phyloP scores from a whole-genome alignment of 1,284 basidiomycete genomes.

The Tylopilus sp. region DNA sequence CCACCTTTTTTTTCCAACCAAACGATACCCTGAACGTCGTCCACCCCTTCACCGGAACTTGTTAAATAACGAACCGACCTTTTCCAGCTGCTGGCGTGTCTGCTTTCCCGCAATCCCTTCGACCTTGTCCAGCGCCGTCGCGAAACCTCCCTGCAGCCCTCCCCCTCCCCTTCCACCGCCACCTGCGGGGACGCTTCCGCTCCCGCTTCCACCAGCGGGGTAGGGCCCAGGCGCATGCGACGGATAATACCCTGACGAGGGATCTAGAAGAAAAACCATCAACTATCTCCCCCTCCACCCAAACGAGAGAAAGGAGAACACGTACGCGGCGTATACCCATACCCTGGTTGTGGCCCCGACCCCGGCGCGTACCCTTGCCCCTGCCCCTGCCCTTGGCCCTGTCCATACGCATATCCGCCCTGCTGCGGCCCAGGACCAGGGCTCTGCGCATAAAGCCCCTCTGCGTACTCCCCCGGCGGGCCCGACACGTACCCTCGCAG shows the following conservation, averaged over 20 bases:
- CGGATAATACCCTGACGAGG: conserved; percentile 1
- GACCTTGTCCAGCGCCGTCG: conserved; percentile 19
- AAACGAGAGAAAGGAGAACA: background rate
- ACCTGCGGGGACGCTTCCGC: background rate
- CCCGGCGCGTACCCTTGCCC: background rate
- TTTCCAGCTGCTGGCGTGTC: conserved; percentile 23
- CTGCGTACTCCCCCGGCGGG: background rate
- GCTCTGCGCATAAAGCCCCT: too few species aligned
- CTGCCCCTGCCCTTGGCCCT: background rate
- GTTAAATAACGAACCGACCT: conserved; percentile 18
- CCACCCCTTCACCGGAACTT: conserved; percentile 18
- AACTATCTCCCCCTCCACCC: too few species aligned
- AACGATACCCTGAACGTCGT: too few species aligned
- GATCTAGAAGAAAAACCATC: background rate
- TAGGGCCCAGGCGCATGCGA: background rate
- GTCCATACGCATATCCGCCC: background rate
- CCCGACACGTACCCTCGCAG: background rate
- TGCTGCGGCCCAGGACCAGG: background rate
- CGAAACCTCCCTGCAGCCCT: background rate
- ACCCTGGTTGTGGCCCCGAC: background rate
- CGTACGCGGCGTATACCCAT: conserved; percentile 20
- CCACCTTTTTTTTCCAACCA: too few species aligned
- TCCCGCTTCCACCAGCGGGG: background rate
- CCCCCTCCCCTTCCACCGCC: background rate
- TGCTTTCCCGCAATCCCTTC: conserved; percentile 27